Evolutionary conservation across 2,329 filamentous ascomycete species (phyloP).

Genomic region (Myriangium duriaei): DNA sequence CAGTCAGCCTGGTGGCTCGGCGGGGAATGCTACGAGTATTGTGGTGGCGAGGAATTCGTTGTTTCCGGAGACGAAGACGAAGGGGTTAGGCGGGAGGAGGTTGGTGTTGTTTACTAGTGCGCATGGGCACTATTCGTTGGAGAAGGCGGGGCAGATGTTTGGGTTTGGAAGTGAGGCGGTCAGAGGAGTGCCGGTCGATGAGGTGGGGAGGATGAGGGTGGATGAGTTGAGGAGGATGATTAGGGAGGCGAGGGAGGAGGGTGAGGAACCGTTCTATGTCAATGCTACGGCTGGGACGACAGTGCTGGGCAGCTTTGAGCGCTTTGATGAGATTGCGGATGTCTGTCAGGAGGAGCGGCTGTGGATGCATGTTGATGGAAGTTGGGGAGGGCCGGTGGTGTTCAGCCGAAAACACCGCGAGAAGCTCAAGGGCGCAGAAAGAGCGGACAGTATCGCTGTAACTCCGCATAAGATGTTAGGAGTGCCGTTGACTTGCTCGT

Average conservation of each 20-base stretch:
- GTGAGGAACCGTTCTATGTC: conserved; percentile 80
- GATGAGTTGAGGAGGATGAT: conserved; percentile 52
- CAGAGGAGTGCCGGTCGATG: conserved; percentile 61
- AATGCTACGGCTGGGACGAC: conserved; percentile 94
- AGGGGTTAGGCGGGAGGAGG: conserved; percentile 51
- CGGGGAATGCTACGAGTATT: conserved; percentile 74
- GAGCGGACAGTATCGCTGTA: conserved; percentile 71
- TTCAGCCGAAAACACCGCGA: conserved; percentile 54
- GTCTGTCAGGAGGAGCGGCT: conserved; percentile 61
- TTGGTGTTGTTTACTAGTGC: conserved; percentile 81
- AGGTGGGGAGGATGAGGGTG: conserved; percentile 57
- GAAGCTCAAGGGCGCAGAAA: conserved; percentile 57
- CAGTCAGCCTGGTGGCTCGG: conserved; percentile 65
- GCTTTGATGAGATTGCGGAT: conserved; percentile 54
- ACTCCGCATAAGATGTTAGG: conserved; percentile 98
- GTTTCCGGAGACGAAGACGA: conserved; percentile 62
- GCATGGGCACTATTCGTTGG: conserved; percentile 88
- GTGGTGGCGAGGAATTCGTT: conserved; percentile 79
- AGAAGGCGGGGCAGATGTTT: conserved; percentile 85
- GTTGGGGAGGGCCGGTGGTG: conserved; percentile 75
- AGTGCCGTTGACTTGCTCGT: conserved; percentile 80
- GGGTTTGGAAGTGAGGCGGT: conserved; percentile 70
- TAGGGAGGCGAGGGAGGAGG: conserved; percentile 46
- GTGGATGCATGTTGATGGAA: conserved; percentile 89
- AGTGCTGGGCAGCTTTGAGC: conserved; percentile 80